These are phyloP conservation scores for Cyberlindnera nakhonratchasimensis DNA, from an alignment of 805 yeast species.

Conservation along the genomic window DNA sequence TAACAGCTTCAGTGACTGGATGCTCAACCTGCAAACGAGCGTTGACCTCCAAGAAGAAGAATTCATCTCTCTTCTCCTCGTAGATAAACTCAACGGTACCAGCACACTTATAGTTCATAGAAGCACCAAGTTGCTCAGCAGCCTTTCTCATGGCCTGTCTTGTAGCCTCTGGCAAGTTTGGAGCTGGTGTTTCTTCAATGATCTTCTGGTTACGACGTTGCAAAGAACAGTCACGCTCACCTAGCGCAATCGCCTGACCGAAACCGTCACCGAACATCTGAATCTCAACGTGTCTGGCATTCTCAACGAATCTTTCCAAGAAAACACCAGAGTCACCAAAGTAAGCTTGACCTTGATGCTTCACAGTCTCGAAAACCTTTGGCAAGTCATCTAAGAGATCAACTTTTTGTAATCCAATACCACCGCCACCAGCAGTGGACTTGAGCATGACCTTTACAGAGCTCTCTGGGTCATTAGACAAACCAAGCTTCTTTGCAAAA, in stretches of 20 bases:
- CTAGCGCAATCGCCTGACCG: constrained; percentile 90
- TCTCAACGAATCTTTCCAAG: constrained; percentile 89
- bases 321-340: constrained; percentile 96
- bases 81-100: constrained; percentile 97
- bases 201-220: constrained; percentile 97
- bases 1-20: constrained; percentile 93
- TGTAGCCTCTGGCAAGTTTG: constrained; percentile 79
- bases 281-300: constrained; percentile 94
- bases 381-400: constrained; percentile 78
- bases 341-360: constrained; percentile 89
- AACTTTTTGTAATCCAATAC: constrained; percentile 94
- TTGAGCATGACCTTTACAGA: constrained; percentile 92
- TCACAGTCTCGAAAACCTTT: constrained; percentile 83
- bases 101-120: constrained; percentile 90
- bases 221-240: constrained; percentile 96
- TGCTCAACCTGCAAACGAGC: constrained; percentile 98
- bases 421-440: constrained; percentile 99
- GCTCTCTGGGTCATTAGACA: constrained; percentile 30
- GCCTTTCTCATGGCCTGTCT: constrained; percentile 73
- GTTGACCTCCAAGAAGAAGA: constrained; percentile 93
- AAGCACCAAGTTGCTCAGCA: constrained; percentile 76
- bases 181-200: constrained; percentile 98
- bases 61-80: constrained; percentile 81
- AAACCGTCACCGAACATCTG: constrained; percentile 96
- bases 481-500: constrained; percentile 65